Conservation (phyloP, 306 rosid genomes). For the Mucuna pruriens region DNA sequence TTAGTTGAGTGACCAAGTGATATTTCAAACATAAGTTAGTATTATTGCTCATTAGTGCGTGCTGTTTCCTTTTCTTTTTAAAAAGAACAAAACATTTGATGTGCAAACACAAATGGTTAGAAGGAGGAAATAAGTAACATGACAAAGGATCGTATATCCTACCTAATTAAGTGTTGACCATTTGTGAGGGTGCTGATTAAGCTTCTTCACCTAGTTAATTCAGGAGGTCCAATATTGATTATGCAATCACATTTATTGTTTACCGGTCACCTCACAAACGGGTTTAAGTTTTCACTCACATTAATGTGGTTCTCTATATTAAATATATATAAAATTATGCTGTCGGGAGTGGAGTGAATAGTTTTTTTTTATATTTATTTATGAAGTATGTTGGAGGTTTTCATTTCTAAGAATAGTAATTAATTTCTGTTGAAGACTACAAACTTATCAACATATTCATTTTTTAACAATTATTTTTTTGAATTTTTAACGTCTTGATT, state of each 20-base stretch:
- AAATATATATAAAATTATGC: neutral
- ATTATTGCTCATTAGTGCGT: neutral
- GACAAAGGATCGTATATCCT: neutral
- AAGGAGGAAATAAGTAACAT: neutral
- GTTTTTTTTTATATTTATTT: no score
- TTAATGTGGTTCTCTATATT: neutral
- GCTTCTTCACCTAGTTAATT: neutral
- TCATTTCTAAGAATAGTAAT: no score
- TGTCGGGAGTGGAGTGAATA: neutral
- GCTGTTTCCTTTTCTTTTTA: neutral
- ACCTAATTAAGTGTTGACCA: constrained; percentile 9
- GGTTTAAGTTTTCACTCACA: neutral
- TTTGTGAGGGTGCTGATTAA: neutral
- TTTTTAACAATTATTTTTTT: no score
- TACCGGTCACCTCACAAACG: constrained; percentile 8
- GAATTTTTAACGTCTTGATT: no score
- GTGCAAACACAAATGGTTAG: neutral
- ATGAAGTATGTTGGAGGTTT: no score
- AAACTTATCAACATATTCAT: no score
- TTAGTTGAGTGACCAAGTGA: neutral
- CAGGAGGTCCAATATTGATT: neutral
- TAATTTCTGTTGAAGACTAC: no score
- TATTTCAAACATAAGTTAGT: neutral
- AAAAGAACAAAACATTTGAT: neutral
- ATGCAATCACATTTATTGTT: constrained; percentile 2